Percentiles rank a stretch among this genome's conserved stretches.
Conservation (phyloP, 805 yeast species). For the Suhomyces faveliae region DNA sequence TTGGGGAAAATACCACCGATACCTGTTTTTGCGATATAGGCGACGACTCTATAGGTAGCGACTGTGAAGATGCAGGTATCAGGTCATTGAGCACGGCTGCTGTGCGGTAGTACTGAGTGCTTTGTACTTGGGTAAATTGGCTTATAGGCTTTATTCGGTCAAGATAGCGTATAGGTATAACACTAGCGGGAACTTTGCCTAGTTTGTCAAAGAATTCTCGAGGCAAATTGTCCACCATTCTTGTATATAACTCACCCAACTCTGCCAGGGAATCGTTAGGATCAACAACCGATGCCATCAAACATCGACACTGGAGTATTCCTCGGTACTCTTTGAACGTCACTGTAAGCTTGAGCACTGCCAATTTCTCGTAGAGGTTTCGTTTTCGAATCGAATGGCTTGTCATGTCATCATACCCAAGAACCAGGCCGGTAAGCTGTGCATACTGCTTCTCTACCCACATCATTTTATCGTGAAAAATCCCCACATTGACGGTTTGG, state of each 20-base stretch:
- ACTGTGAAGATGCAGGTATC: neutral
- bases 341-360: slow-evolving; percentile 6
- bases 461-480: neutral
- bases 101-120: neutral
- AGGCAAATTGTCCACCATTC: slow-evolving; percentile 3
- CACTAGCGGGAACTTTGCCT: neutral
- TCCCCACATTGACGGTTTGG: slow-evolving; percentile 2
- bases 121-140: neutral
- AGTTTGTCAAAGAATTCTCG: neutral
- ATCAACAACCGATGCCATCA: neutral
- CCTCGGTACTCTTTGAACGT: slow-evolving; percentile 12
- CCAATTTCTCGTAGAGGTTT: slow-evolving; percentile 2
- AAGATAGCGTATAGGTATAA: slow-evolving; percentile 1
- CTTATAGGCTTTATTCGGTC: neutral
- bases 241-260: neutral
- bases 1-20: no score
- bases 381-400: neutral
- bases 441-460: neutral
- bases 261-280: neutral
- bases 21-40: neutral
- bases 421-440: neutral
- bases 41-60: neutral
- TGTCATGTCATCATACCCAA: neutral
- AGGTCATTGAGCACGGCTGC: neutral
- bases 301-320: slow-evolving; percentile 13